A percentile compares a stretch with the other conserved stretches of the same genome.
These are phyloP conservation scores for Globisporangium iwayamae DNA, from an alignment of 352 stramenopile species.

Conservation along the genomic window DNA sequence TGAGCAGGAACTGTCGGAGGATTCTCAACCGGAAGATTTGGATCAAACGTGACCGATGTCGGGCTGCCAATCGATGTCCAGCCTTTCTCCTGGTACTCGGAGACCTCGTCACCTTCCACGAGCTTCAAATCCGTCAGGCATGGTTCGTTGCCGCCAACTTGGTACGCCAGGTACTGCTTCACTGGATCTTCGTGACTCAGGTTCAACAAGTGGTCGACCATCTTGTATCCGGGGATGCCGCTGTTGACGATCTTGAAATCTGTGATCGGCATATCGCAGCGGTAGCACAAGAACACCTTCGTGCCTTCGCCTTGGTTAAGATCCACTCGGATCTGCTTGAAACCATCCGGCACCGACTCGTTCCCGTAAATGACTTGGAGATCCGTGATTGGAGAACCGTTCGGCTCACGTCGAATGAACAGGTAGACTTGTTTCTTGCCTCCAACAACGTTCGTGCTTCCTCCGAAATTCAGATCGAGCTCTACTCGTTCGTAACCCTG, in stretches of 20 bases:
- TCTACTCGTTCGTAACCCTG: slow-evolving; percentile 77
- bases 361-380: slow-evolving; percentile 75
- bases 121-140: slow-evolving; percentile 79
- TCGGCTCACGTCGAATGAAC: slow-evolving; percentile 67
- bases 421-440: slow-evolving; percentile 87
- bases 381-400: slow-evolving; percentile 84
- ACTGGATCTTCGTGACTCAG: slow-evolving; percentile 55
- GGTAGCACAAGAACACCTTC: slow-evolving; percentile 85
- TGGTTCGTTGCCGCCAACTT: slow-evolving; percentile 76
- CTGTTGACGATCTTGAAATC: slow-evolving; percentile 84
- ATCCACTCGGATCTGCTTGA: slow-evolving; percentile 85
- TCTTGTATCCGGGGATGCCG: slow-evolving; percentile 79
- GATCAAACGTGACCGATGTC: slow-evolving; percentile 30
- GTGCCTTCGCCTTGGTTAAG: slow-evolving; percentile 81
- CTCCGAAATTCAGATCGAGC: slow-evolving; percentile 77
- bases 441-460: slow-evolving; percentile 32
- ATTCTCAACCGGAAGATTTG: slow-evolving; percentile 8
- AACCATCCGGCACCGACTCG: slow-evolving; percentile 82
- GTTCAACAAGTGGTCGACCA: slow-evolving; percentile 78
- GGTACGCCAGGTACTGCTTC: slow-evolving; percentile 81
- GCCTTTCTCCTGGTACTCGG: slow-evolving; percentile 39
- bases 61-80: slow-evolving; percentile 75
- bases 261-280: slow-evolving; percentile 86
- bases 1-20: slow-evolving; percentile 25
- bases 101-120: slow-evolving; percentile 40